Evolutionary conservation across 129 eudicot species (phyloP).

Genomic region (Centrapalus pauciflorus): DNA sequence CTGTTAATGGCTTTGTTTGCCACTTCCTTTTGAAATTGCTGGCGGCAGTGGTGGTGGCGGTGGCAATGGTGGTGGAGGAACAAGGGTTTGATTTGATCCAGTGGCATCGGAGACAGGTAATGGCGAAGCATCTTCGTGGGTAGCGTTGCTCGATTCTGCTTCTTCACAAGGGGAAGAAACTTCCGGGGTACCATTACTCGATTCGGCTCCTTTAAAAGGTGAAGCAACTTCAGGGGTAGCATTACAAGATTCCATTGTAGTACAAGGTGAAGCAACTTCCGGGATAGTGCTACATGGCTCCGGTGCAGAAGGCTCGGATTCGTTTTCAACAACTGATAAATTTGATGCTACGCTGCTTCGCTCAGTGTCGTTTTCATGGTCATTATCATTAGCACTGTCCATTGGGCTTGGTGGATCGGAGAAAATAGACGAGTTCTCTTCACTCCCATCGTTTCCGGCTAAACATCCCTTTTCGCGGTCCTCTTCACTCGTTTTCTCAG

Average conservation of each 20-base stretch:
- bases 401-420: conserved; percentile 59
- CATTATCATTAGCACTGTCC: conserved; percentile 21
- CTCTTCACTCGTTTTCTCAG: conserved; percentile 11
- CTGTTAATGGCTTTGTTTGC: too few species aligned
- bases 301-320: conserved; percentile 1
- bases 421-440: conserved; percentile 56
- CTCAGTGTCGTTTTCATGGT: conserved; percentile 49
- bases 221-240: neutral
- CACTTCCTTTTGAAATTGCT: too few species aligned
- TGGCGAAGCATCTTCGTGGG: conserved; percentile 25
- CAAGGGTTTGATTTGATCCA: too few species aligned
- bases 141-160: too few species aligned
- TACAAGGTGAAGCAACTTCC: conserved; percentile 8
- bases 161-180: too few species aligned
- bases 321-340: conserved; percentile 43
- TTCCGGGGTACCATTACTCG: too few species aligned
- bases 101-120: conserved; percentile 27
- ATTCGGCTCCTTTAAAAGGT: too few species aligned
- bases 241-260: neutral
- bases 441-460: conserved; percentile 51
- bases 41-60: too few species aligned
- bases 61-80: too few species aligned
- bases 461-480: neutral
- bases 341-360: conserved; percentile 63
- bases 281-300: conserved; percentile 8